Base-by-base conservation (phyloP, 1,139 yeast species). In the Hansenula anomala region DNA sequence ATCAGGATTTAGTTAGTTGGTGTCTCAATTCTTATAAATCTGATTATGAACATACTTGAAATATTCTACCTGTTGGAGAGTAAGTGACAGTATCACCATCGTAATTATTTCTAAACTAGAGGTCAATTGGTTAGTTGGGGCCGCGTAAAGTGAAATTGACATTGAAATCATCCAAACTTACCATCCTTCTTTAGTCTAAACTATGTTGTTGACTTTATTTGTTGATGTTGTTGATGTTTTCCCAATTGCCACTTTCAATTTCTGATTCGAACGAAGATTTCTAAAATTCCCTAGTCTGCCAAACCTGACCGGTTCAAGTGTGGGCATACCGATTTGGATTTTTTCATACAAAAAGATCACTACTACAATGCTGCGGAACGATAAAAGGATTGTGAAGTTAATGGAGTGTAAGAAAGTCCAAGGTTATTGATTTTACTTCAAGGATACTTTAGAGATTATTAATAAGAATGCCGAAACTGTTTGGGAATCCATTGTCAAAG, bases 11-110 rank as follows among this genome's bases (percentile, higher is more conserved):
- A n/a, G 26, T 30, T 30, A 30, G 32, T 13, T 15, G 10, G 7
- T 10, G 5, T 16, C 8, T 28, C 13, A 5, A 10, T 28, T 16
- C 18, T 16, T 15, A 9, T 20, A 20, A 30, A 19, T 4, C 13
- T 51, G 24, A 11, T 23, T 20, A 20, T 9, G 8, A 28, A 46
- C 55, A 17, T 26, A 75, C 85, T 66, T 92, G 98, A 69, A 92
- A 92, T 45, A 92, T 76, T 55, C 97, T 77, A 17, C 98, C 98
- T 2, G 97, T 92, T 39, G 98, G 97, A 30, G 97, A 89, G 66
- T 87, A 92, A 20, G 98, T 92, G 46, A 92, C 96, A 31, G 97
- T 82, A 62, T 92, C 98, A 75, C 95, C 94, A 63, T 92, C 98
- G 75, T 92, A 92, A 58, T 95, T 92, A 67, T 92, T 92, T 73